A percentile compares a stretch with the other conserved stretches of the same genome.
These are phyloP conservation scores for Copromyces sp. DNA, from an alignment of 495 filamentous ascomycete genomes.

Conservation along the genomic window DNA sequence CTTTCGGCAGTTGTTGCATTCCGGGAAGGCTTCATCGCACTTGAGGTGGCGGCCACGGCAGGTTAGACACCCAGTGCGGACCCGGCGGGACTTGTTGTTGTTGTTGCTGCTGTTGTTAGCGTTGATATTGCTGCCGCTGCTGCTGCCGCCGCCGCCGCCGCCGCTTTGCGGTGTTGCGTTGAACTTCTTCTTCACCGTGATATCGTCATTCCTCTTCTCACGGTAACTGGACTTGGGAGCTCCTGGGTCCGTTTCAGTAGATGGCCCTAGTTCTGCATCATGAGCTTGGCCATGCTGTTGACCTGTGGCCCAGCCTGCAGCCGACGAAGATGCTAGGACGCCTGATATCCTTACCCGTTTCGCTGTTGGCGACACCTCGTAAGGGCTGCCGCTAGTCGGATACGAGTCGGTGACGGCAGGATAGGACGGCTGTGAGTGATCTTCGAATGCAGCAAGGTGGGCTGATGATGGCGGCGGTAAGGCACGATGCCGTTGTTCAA, in stretches of 20 bases:
- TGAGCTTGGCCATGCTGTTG: neutral
- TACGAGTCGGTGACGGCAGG: neutral
- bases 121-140: conserved; percentile 14
- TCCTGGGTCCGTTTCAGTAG: neutral
- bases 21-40: conserved; percentile 69
- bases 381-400: neutral
- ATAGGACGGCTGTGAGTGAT: neutral
- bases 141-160: neutral
- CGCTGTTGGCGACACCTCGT: neutral
- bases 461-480: neutral
- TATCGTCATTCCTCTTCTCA: conserved; percentile 14
- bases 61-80: conserved; percentile 69
- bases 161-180: neutral
- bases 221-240: neutral
- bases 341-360: neutral
- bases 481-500: neutral
- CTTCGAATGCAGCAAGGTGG: neutral
- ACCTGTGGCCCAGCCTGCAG: neutral
- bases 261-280: neutral
- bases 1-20: conserved; percentile 82
- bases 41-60: conserved; percentile 60
- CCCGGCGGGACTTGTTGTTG: conserved; percentile 50
- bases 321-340: neutral
- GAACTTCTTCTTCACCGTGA: neutral
- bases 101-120: conserved; percentile 14